phyloP scores from a whole-genome alignment of 768 basidiomycete species.

The Mycena galericulata region DNA sequence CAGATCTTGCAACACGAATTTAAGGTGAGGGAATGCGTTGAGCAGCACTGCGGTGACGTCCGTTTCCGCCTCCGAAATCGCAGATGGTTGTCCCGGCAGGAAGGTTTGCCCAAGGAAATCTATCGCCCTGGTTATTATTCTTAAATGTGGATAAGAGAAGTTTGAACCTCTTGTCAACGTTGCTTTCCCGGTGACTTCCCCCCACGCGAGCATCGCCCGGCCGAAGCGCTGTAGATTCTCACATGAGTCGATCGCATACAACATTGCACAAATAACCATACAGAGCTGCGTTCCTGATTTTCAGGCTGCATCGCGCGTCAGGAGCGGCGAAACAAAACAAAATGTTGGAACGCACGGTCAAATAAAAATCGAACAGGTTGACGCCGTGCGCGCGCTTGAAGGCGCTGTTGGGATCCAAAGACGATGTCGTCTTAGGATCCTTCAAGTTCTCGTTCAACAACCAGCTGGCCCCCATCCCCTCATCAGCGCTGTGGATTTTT shows the following conservation, averaged over 20 bases:
- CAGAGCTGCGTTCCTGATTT: constrained; percentile 28
- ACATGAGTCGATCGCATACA: neutral
- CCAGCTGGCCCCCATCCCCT: constrained; percentile 36
- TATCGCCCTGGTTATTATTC: constrained; percentile 23
- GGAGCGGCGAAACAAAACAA: neutral
- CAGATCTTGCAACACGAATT: too few species aligned
- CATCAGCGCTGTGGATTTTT: constrained; percentile 29
- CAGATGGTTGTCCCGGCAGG: constrained; percentile 46
- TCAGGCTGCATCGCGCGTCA: constrained; percentile 25
- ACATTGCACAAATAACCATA: neutral
- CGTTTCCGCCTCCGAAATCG: constrained; percentile 57
- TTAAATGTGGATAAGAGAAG: neutral
- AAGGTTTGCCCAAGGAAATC: constrained; percentile 51
- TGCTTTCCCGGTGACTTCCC: constrained; percentile 41
- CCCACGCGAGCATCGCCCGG: constrained; percentile 48
- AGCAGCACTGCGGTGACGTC: constrained; percentile 47
- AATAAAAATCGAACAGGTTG: constrained; percentile 35
- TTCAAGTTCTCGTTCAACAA: constrained; percentile 44
- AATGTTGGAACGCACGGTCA: constrained; percentile 15
- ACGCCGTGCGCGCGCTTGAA: constrained; percentile 35
- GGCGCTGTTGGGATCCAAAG: constrained; percentile 16
- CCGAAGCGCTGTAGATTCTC: constrained; percentile 40
- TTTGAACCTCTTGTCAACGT: constrained; percentile 44
- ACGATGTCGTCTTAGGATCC: constrained; percentile 28
- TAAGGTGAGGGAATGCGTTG: constrained; percentile 48